Base-by-base conservation (phyloP, 208 protist species). In the Leptomonas seymouri region DNA sequence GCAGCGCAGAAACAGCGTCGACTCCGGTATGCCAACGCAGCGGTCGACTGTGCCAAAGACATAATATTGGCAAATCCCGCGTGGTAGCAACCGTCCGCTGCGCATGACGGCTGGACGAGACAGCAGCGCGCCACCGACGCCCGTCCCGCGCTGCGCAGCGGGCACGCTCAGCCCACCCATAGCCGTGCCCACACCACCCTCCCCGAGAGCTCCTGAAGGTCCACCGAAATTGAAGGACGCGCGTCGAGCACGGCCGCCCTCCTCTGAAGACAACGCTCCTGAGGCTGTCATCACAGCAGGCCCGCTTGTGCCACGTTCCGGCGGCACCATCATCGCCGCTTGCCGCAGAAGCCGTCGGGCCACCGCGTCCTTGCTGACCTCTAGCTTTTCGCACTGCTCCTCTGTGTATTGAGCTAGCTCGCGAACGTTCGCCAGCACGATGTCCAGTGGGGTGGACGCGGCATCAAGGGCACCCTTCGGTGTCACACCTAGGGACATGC, bases 31-130 rank as follows among this genome's bases (percentile, higher is more conserved):
- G 34, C 82, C 75, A 41, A 89, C 60, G 36, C 79, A 84, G 25
- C 82, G 79, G 31, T 92, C 85, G 39, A 94, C 68, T 16, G 71
- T 81, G 30, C 86, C 84, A 63, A 85, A 89, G 41, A 90, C 41
- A 48, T 86, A 74, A 27, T 72, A 72, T 46, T 78, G 66, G 41
- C 64, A 73, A 30, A 54, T 39, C 12, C 60, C 65, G 2, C 57
- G 39, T 27, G 57, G 71, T 9, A 76, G 39, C 5, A 42, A 12
- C 18, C 46, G 27, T 5, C 36, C 57, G 14, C 49, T 41, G 30
- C 57, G 71, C 55, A 71, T 64, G 15, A 39, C 57, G 18, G 62
- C 8, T 1, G 63, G 25, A 5, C 54, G 62, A 2, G 63, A 65
- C 15, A 65, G 62, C 34, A 76, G 55, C 39, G 23, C 46, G 16